phyloP scores from a whole-genome alignment of 208 protist genomes.

The Crithidia thermophila region DNA sequence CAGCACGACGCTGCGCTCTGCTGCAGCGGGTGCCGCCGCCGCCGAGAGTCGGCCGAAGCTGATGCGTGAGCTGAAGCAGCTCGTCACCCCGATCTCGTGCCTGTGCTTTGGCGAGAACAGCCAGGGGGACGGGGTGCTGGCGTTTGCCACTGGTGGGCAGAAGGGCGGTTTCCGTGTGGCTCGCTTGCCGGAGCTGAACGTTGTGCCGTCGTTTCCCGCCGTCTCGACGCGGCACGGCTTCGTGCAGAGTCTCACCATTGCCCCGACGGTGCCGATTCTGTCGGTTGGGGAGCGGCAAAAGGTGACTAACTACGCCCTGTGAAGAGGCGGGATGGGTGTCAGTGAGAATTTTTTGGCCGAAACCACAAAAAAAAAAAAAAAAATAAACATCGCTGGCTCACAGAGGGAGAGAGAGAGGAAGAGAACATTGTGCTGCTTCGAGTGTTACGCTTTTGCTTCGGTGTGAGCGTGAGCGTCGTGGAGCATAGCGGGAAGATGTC shows the following conservation, averaged over 20 bases:
- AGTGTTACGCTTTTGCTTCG: no score
- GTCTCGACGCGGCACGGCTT: slow-evolving; percentile 72
- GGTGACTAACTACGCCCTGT: slow-evolving; percentile 87
- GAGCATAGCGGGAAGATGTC: no score
- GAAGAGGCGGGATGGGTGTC: slow-evolving; percentile 12
- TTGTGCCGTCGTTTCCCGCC: slow-evolving; percentile 82
- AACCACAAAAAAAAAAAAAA: neutral
- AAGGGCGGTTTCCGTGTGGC: slow-evolving; percentile 85
- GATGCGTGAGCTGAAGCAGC: slow-evolving; percentile 69
- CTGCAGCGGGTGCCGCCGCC: neutral
- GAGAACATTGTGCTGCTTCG: no score
- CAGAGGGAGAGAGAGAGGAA: no score
- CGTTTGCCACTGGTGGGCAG: slow-evolving; percentile 68
- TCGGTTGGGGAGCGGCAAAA: slow-evolving; percentile 87
- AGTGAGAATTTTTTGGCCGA: no score
- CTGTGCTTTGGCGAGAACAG: slow-evolving; percentile 64
- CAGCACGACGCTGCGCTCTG: slow-evolving; percentile 17
- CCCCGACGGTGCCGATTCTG: slow-evolving; percentile 72
- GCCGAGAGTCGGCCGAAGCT: slow-evolving; percentile 14
- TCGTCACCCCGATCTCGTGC: slow-evolving; percentile 68
- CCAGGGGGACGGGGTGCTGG: slow-evolving; percentile 59
- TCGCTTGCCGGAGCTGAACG: slow-evolving; percentile 59
- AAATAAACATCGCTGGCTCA: no score
- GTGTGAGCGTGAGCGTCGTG: no score
- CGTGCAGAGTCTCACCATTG: slow-evolving; percentile 66